phyloP scores from a whole-genome alignment of 2,329 filamentous ascomycete genomes.

The Alternaria arbusti region DNA sequence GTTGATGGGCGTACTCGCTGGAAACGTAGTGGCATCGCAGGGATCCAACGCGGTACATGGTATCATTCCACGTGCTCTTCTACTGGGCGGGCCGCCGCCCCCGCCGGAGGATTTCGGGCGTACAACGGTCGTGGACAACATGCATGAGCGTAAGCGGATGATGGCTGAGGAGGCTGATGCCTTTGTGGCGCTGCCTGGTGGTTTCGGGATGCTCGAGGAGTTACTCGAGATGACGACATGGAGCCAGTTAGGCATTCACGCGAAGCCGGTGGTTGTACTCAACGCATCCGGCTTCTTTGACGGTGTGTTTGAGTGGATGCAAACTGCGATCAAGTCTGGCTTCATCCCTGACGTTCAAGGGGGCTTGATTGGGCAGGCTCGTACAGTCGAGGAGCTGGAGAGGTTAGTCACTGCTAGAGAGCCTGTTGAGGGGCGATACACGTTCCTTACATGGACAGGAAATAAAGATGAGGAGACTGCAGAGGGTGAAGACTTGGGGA shows the following conservation, averaged over 20 bases:
- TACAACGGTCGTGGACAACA: background rate
- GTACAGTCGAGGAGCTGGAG: background rate
- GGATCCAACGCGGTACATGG: background rate
- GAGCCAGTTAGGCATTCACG: conserved; percentile 4
- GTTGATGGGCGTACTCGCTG: conserved; percentile 1
- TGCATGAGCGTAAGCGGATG: conserved; percentile 1
- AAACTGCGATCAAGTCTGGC: background rate
- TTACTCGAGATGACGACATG: conserved; percentile 5
- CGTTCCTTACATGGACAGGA: background rate
- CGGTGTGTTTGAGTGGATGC: conserved; percentile 1
- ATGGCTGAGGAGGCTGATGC: background rate
- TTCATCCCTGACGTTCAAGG: background rate
- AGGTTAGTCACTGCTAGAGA: background rate
- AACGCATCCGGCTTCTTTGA: conserved; percentile 1
- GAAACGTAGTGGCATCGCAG: background rate
- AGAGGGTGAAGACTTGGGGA: background rate
- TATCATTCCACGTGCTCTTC: background rate
- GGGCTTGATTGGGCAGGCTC: background rate
- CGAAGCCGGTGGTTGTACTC: background rate
- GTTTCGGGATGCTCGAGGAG: conserved; percentile 6
- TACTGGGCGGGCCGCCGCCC: background rate
- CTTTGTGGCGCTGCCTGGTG: conserved; percentile 3
- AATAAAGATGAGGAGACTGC: background rate
- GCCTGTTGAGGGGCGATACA: background rate
- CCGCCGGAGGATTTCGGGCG: background rate